Evolutionary conservation across 257 asterid species (phyloP).

Genomic region (Solanum microdontum): DNA sequence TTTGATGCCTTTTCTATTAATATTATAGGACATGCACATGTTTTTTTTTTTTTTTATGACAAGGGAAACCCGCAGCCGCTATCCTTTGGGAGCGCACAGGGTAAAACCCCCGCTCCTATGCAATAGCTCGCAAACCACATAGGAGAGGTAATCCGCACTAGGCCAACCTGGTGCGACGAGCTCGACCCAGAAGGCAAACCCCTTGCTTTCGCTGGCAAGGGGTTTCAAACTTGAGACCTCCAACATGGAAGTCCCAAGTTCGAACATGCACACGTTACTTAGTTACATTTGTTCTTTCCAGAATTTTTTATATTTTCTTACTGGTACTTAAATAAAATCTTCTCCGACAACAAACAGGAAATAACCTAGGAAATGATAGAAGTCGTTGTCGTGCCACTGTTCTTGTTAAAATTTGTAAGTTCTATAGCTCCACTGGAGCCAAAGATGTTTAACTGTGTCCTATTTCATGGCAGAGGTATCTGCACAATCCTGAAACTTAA

Average conservation of each 20-base stretch:
- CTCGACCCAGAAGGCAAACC: no score
- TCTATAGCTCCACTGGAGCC: background rate
- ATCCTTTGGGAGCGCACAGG: no score
- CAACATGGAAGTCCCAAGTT: no score
- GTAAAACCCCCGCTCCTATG: no score
- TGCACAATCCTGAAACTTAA: background rate
- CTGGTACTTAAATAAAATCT: background rate
- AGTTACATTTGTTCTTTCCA: background rate
- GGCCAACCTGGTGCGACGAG: no score
- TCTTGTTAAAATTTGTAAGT: background rate
- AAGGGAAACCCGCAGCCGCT: no score
- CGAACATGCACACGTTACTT: background rate
- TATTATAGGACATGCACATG: background rate
- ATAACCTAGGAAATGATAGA: background rate
- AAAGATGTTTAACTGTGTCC: background rate
- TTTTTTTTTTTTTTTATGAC: background rate
- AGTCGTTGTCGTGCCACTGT: background rate
- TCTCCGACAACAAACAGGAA: background rate
- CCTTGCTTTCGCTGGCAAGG: no score
- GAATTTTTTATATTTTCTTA: background rate
- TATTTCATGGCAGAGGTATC: background rate
- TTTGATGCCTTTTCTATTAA: background rate
- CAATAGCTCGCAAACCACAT: no score
- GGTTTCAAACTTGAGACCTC: no score
- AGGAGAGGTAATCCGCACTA: no score